A percentile compares a stretch with the other conserved stretches of the same genome.
Evolutionary conservation across 345 rosid genomes (phyloP).

Genomic region (Brassica rapa): DNA sequence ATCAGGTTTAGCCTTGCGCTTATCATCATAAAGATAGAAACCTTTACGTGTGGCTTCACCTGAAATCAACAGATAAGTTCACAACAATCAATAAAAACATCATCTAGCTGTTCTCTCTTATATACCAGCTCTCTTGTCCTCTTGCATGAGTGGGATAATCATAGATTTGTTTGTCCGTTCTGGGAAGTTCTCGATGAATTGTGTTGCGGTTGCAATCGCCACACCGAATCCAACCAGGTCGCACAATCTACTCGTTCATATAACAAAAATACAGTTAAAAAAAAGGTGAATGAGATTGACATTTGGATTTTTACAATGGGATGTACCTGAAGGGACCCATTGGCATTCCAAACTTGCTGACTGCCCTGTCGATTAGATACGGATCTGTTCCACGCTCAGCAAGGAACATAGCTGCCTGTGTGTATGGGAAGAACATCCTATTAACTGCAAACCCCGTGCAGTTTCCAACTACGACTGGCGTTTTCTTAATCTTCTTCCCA

Average conservation of each 20-base stretch:
- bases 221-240: conserved; percentile 97
- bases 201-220: conserved; percentile 72
- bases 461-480: conserved; percentile 92
- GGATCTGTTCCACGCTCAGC: conserved; percentile 81
- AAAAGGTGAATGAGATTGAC: not conserved
- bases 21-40: conserved; percentile 76
- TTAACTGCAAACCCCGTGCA: conserved; percentile 99
- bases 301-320: conserved; percentile 1
- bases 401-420: conserved; percentile 77
- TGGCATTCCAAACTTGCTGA: conserved; percentile 96
- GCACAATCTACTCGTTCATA: conserved; percentile 54
- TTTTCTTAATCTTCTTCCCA: conserved; percentile 89
- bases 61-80: conserved; percentile 37
- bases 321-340: conserved; percentile 95
- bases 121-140: conserved; percentile 88
- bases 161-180: conserved; percentile 83
- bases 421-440: conserved; percentile 96
- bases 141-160: conserved; percentile 83
- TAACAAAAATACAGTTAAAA: not conserved
- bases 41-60: conserved; percentile 89
- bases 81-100: not conserved
- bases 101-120: not conserved
- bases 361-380: conserved; percentile 68
- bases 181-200: conserved; percentile 77
- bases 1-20: conserved; percentile 87